Base-by-base conservation (phyloP, 352 stramenopile species). In the Phytopythium boreale region DNA sequence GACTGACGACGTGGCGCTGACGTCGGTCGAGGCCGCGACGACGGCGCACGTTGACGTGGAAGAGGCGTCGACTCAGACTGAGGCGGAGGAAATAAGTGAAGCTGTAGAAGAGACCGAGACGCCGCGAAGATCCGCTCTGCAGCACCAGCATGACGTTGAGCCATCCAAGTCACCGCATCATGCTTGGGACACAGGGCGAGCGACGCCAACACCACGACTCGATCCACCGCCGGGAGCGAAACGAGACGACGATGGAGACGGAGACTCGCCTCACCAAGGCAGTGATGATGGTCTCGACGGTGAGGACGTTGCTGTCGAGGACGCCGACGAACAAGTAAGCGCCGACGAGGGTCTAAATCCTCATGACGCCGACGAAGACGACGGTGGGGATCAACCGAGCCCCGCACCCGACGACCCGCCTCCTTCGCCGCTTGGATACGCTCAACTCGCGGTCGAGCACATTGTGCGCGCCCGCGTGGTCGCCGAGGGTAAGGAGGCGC, bases 401-500 rank as follows among this genome's bases (percentile, higher is more conserved):
- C 1, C 17, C 8, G 17, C 27, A 34, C 17, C 8, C 24, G 43
- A 55, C 6, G 29, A 60, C 12, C 24, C 37, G 11, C 67, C 55
- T 22, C n/a, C 6, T 2, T 15, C 46, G 12, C 44, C 59, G 0
- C 46, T 69, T 19, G 55, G 51, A 1, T 89, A 89, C 57, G 62
- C 66, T 19, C 56, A 79, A 0, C 70, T 91, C 4, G 74, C 66
- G 1, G 39, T 79, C 15, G 75, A 87, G 24, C 63, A 80, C 22
- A 53, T 85, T 9, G 66, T 85, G 5, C 74, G 74, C n/a, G 75
- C 77, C 6, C 67, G 52, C 22, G 79, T 89, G n/a, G 58, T 87
- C 15, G 79, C 80, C 2, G 70, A 88, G 68, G 76, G 77, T 20
- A 74, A 71, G 47, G 81, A 90, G 60, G 71, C 71, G 1, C 79